A percentile compares a stretch with the other conserved stretches of the same genome.
Evolutionary conservation across 2,329 filamentous ascomycete genomes (phyloP).

Genomic region (Tolypocladium tropicale): DNA sequence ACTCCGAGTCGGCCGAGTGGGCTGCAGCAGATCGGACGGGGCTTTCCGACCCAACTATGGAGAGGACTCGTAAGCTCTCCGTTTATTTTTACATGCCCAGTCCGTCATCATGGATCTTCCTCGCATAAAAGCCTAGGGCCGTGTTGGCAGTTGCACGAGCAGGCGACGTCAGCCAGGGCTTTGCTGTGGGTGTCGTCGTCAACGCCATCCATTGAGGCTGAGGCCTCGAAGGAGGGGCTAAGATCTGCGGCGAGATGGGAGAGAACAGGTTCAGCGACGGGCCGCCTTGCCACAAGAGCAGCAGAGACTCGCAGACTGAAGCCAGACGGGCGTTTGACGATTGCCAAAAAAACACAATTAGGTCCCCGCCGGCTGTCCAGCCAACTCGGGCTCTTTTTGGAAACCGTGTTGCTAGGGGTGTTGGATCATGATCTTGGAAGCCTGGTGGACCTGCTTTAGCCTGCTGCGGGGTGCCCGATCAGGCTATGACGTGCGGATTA

Average conservation of each 20-base stretch:
- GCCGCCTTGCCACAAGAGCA: background rate
- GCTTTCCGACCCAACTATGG: no score
- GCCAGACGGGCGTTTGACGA: background rate
- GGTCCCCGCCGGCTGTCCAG: background rate
- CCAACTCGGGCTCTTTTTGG: background rate
- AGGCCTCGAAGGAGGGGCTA: background rate
- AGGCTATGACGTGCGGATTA: background rate
- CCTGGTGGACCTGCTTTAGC: background rate
- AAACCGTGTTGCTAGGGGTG: background rate
- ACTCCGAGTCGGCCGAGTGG: background rate
- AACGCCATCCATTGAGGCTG: background rate
- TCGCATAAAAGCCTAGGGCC: no score
- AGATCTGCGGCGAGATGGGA: background rate
- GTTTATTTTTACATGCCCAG: background rate
- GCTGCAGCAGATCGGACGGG: background rate
- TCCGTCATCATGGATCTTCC: background rate
- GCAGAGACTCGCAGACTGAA: background rate
- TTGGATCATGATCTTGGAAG: background rate
- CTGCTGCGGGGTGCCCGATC: background rate
- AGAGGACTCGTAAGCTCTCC: background rate
- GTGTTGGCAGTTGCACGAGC: no score
- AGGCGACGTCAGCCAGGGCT: background rate
- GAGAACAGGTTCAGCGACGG: background rate
- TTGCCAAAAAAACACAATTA: background rate
- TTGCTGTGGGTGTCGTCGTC: background rate